phyloP scores from a whole-genome alignment of 225 moss, liverwort and hornwort genomes.

The Asterella californica region DNA sequence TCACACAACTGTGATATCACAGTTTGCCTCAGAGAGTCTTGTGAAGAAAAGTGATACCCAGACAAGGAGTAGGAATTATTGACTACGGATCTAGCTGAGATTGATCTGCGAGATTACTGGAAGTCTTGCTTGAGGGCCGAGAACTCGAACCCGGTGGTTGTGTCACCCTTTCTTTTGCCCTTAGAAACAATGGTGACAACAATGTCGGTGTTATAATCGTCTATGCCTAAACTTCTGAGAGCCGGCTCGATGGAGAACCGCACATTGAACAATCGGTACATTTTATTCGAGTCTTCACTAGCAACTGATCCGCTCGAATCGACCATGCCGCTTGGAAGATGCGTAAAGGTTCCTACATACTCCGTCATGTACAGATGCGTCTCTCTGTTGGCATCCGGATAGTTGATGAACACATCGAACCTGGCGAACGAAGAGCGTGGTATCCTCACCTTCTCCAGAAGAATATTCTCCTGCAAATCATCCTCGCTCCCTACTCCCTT shows the following conservation, averaged over 20 bases:
- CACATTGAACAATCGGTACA: neutral
- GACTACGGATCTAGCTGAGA: too few relatives aligned
- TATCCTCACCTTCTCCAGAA: constrained; percentile 36
- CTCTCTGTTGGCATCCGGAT: constrained; percentile 31
- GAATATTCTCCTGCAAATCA: constrained; percentile 32
- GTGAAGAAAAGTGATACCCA: too few relatives aligned
- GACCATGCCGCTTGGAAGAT: neutral
- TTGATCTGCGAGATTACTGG: neutral
- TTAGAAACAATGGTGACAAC: neutral
- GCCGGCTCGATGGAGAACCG: neutral
- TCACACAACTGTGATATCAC: too few relatives aligned
- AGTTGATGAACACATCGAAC: constrained; percentile 49
- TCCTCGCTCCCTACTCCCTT: constrained; percentile 7
- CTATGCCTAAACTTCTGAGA: neutral
- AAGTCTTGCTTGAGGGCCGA: neutral
- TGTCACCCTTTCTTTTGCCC: neutral
- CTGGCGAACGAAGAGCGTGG: constrained; percentile 22
- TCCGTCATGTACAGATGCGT: constrained; percentile 9
- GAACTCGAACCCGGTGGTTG: neutral
- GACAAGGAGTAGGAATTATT: too few relatives aligned
- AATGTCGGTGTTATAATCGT: neutral
- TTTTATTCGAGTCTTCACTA: neutral
- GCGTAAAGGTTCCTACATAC: neutral
- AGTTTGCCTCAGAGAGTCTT: too few relatives aligned
- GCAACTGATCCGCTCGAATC: neutral